Conservation (phyloP, 345 rosid genomes). For the Luvunga scandens region DNA sequence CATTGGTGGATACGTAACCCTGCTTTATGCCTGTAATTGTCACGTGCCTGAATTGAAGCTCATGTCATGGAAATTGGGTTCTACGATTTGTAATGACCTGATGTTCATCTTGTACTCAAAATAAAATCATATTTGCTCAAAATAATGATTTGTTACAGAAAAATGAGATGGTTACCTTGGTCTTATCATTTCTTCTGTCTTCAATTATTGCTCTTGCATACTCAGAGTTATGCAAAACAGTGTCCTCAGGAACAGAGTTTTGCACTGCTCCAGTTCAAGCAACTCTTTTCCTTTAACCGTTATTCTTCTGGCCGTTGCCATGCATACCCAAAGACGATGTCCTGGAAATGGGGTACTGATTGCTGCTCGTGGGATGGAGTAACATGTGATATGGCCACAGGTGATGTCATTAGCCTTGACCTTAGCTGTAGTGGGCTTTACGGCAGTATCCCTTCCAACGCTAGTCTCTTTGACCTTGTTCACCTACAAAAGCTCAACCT, state of each 20-base stretch:
- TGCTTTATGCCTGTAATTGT: no score
- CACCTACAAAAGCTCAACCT: neutral
- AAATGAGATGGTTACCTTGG: neutral
- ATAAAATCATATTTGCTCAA: neutral
- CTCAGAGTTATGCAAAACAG: neutral
- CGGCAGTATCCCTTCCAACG: neutral
- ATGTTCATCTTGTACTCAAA: neutral
- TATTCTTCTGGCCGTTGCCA: neutral
- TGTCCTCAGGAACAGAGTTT: neutral
- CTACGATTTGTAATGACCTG: neutral
- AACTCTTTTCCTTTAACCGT: neutral
- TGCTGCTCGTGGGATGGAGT: neutral
- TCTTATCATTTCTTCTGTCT: neutral
- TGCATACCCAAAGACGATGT: neutral
- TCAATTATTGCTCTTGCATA: neutral
- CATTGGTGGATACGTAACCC: neutral
- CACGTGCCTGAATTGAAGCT: neutral
- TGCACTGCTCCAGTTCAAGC: conserved; percentile 7
- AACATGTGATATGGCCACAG: neutral
- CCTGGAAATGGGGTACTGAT: neutral
- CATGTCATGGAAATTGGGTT: neutral
- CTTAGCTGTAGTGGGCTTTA: neutral
- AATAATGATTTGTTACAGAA: neutral
- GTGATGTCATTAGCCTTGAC: neutral
- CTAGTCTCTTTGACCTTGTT: neutral